Evolutionary conservation across 768 basidiomycete species (phyloP).

Genomic region (Chalciporus chontae): DNA sequence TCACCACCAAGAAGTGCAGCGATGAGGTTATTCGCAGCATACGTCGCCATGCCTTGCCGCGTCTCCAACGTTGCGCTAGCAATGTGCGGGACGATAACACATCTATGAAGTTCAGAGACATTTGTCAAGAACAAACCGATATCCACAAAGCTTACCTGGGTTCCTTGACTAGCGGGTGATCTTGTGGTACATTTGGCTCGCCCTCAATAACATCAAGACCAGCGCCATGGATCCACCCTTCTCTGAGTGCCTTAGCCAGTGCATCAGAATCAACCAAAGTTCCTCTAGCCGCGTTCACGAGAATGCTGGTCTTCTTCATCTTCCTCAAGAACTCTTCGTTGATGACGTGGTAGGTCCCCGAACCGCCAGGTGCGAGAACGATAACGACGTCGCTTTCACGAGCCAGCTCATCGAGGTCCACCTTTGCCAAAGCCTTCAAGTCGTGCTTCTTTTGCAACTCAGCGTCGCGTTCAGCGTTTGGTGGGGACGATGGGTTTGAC

Average conservation of each 20-base stretch:
- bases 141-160: constrained; percentile 48
- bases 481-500: constrained; percentile 49
- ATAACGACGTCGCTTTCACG: constrained; percentile 80
- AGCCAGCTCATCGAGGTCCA: constrained; percentile 67
- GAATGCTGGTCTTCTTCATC: constrained; percentile 82
- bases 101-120: constrained; percentile 39
- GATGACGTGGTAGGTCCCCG: constrained; percentile 68
- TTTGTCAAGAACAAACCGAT: neutral
- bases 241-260: constrained; percentile 71
- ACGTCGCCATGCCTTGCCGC: constrained; percentile 73
- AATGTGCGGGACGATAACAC: constrained; percentile 84
- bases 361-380: constrained; percentile 75
- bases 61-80: constrained; percentile 89
- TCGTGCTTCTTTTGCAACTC: constrained; percentile 34
- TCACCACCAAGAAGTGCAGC: constrained; percentile 43
- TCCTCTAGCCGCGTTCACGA: constrained; percentile 86
- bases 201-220: constrained; percentile 94
- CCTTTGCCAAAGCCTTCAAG: constrained; percentile 46
- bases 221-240: constrained; percentile 85
- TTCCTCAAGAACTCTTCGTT: constrained; percentile 64
- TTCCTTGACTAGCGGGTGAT: constrained; percentile 80
- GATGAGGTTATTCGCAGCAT: constrained; percentile 64
- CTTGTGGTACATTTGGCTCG: constrained; percentile 69
- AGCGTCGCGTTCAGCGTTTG: constrained; percentile 38
- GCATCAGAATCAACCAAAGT: constrained; percentile 89